Base-by-base conservation (phyloP, 2,329 filamentous ascomycete species). In the Paraphoma sp. region DNA sequence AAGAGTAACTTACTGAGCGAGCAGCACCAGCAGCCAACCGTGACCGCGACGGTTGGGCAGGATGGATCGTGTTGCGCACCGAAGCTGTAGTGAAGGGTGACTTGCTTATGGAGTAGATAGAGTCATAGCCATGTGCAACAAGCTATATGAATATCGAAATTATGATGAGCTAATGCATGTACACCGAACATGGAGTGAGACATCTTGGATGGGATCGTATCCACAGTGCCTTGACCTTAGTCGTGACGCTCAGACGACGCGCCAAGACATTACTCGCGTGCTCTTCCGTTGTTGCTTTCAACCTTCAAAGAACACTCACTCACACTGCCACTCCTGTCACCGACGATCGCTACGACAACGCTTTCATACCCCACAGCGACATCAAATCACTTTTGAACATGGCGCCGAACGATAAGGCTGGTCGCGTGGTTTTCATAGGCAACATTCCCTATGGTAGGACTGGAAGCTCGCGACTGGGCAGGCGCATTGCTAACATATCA, bases 341-440 rank as follows among this genome's bases (percentile, higher is more conserved):
- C 23, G 23, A 23, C 23, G 5, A 23, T 23, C 23, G 23, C 23
- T 23, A 3, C 23, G 5, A 23, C 23, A 23, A 2, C 5, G 23
- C 23, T 2, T 23, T 5, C 23, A 23, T 23, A 23, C 41, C 42
- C n/a, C 28, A 31, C 43, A 44, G 51, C 23, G 23, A 45, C 36
- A 30, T 6, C 28, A 4, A 30, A 29, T 7, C 11, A 31, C 41
- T 49, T n/a, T 18, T 46, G 47, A 62, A 40, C 16, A 76, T 76
- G 73, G 51, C 73, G 52, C 73, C 73, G 4, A 75, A 71, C 57
- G 91, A 92, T 79, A 89, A 88, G 73, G 89, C 87, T 11, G 91
- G 90, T 14, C 86, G 89, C 60, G 89, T 93, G 29, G 89, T 94
- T 58, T 95, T 95, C 75, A 90, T 94, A 56, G 91, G 91, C 63